Evolutionary conservation across 1,284 basidiomycete species (phyloP).

Genomic region (Mycena sp.): DNA sequence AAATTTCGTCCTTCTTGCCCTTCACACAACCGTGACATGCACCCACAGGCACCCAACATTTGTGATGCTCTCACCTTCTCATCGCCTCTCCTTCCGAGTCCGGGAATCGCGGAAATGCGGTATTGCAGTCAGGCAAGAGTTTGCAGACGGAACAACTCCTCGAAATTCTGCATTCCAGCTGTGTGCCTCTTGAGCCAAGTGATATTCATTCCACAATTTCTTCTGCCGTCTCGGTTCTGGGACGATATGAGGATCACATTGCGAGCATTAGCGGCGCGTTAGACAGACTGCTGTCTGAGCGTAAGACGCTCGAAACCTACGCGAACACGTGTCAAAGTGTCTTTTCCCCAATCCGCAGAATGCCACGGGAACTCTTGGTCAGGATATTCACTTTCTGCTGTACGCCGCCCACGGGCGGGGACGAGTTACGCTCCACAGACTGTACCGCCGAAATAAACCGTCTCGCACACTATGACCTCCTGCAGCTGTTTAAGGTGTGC

Average conservation of each 20-base stretch:
- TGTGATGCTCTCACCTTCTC: neutral
- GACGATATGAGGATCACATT: neutral
- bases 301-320: slow-evolving; percentile 80
- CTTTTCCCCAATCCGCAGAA: slow-evolving; percentile 13
- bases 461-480: slow-evolving; percentile 3
- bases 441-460: slow-evolving; percentile 15
- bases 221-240: neutral
- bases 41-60: no score
- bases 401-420: neutral
- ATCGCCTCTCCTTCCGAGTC: neutral
- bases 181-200: slow-evolving; percentile 1
- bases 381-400: slow-evolving; percentile 29
- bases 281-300: slow-evolving; percentile 77
- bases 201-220: neutral
- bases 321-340: slow-evolving; percentile 6
- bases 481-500: slow-evolving; percentile 11
- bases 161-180: slow-evolving; percentile 1
- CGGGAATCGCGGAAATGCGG: no score
- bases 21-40: no score
- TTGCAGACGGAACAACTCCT: neutral
- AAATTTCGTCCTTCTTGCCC: no score
- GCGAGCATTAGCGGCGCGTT: slow-evolving; percentile 57
- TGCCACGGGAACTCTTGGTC: slow-evolving; percentile 27
- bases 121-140: no score
- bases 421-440: slow-evolving; percentile 10